phyloP scores from a whole-genome alignment of 2,329 filamentous ascomycete species.

The Colletotrichum tabaci region DNA sequence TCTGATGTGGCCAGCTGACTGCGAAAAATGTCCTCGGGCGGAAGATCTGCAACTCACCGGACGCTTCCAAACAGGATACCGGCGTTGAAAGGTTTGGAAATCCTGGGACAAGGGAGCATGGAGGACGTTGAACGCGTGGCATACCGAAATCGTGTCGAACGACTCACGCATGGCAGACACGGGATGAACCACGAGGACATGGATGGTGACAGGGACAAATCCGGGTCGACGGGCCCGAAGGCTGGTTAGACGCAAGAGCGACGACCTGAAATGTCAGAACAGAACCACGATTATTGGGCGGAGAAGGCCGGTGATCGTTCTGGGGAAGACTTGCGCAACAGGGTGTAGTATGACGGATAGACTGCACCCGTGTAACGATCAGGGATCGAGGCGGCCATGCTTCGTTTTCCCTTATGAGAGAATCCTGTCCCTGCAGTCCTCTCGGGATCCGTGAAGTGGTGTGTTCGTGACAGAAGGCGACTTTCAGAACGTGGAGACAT shows the following conservation, averaged over 20 bases:
- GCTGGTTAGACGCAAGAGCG: background rate
- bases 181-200: background rate
- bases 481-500: background rate
- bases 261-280: no score
- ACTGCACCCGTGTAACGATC: no score
- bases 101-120: background rate
- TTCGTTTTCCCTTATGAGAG: background rate
- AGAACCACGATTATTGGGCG: background rate
- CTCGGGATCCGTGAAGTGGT: background rate
- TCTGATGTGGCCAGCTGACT: background rate
- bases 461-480: background rate
- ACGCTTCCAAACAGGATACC: background rate
- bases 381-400: background rate
- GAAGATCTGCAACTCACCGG: background rate
- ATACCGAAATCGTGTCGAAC: slow-evolving; percentile 9
- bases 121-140: slow-evolving; percentile 30
- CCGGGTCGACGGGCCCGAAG: background rate
- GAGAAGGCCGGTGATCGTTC: background rate
- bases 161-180: background rate
- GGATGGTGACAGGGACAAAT: background rate
- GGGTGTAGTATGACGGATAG: background rate
- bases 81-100: background rate
- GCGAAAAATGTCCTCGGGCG: background rate
- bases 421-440: background rate
- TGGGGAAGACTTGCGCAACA: background rate